These are phyloP conservation scores for Beauveria sp. DNA, from an alignment of 2,329 filamentous ascomycete species.

Conservation along the genomic window DNA sequence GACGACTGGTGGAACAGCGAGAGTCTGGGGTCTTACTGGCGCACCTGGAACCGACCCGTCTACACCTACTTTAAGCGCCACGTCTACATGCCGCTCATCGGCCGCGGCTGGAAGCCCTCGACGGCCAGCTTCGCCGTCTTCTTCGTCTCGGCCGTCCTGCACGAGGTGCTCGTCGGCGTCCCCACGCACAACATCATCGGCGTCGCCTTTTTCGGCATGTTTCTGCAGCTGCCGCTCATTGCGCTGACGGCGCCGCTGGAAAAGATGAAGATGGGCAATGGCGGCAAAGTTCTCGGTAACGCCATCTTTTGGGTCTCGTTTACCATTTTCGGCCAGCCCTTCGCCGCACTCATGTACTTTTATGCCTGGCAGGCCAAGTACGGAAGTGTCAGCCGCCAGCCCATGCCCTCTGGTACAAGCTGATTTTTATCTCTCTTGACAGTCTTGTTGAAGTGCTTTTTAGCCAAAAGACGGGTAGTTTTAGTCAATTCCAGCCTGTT, in stretches of 20 bases:
- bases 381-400: constrained; percentile 61
- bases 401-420: constrained; percentile 14
- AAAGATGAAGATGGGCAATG: constrained; percentile 61
- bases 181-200: constrained; percentile 92
- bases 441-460: background rate
- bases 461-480: background rate
- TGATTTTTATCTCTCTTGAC: background rate
- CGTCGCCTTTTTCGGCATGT: constrained; percentile 90
- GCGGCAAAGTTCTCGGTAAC: constrained; percentile 78
- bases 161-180: constrained; percentile 87
- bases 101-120: constrained; percentile 67
- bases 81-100: constrained; percentile 81
- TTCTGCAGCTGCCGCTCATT: constrained; percentile 86
- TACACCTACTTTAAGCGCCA: constrained; percentile 96
- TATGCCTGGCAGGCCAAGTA: constrained; percentile 99
- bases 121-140: constrained; percentile 78
- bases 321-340: constrained; percentile 87
- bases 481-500: background rate
- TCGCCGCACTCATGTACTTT: constrained; percentile 89
- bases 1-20: constrained; percentile 97
- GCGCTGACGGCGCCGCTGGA: constrained; percentile 70
- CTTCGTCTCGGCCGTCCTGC: constrained; percentile 76
- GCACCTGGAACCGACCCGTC: constrained; percentile 95
- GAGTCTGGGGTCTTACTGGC: constrained; percentile 83
- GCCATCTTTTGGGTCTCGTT: constrained; percentile 96